Base-by-base conservation (phyloP, 768 basidiomycete genomes). In the Pleurotus pulmonarius region DNA sequence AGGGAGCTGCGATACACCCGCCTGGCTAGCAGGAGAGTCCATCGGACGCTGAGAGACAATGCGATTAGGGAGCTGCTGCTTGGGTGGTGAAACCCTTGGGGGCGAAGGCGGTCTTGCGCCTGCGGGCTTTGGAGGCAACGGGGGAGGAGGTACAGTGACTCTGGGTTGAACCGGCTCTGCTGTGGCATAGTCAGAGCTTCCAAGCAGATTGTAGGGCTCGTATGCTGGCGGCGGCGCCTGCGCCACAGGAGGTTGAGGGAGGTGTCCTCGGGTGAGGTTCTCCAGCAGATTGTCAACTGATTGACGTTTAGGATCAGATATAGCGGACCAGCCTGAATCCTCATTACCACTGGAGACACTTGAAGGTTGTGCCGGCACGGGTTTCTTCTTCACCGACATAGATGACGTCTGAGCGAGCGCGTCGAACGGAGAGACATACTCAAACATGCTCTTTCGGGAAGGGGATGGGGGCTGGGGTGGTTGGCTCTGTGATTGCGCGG, bases 281-380 rank as follows among this genome's bases (percentile, higher is more conserved):
- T 91, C 89, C 61, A 92, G 74, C 38, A 92, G 72, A 63, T 92
- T 91, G 64, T 92, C 90, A 49, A 92, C 87, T 1, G 90, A 92
- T 66, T 89, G 88, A 58, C 87, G 80, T 73, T 91, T 91, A 29
- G 90, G 86, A 61, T 88, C 80, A 11, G 75, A 67, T 40, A 74
- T 66, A 37, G 69, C 69, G 13, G 76, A 72, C 86, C 85, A 88
- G 16, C 65, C 64, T 11, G 82, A 77, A 55, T 87, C 85, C 29
- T 90, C 86, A 49, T 75, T 78, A 46, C 75, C 68, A 54, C 73
- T 77, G 37, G 78, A 73, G 11, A 74, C 49, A 48, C 72, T 70
- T 7, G 79, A 58, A 15, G 77, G 60, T 46, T 75, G 73, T 46
- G 74, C 59, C 9, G 85, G 87, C 2, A 82, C 81, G 16, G 87